phyloP scores from a whole-genome alignment of 768 basidiomycete species.

The Mycena galopus region DNA sequence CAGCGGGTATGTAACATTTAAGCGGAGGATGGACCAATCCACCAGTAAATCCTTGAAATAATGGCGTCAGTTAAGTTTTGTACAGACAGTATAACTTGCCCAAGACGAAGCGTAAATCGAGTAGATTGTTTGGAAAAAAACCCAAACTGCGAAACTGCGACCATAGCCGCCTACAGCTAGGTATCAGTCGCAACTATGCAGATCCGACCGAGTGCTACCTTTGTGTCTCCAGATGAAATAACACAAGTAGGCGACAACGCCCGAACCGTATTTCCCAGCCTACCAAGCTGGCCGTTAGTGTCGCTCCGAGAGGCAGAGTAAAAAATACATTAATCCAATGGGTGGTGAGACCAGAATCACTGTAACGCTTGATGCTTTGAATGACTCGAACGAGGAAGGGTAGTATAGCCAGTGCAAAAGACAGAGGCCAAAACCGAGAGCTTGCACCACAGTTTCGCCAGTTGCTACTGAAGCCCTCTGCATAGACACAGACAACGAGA shows the following conservation, averaged over 20 bases:
- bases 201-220: conserved; percentile 53
- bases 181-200: background rate
- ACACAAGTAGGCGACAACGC: conserved; percentile 72
- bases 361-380: conserved; percentile 90
- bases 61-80: background rate
- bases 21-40: conserved; percentile 90
- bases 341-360: conserved; percentile 68
- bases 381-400: conserved; percentile 84
- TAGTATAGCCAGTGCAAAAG: conserved; percentile 69
- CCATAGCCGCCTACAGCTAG: conserved; percentile 53
- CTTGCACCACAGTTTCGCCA: conserved; percentile 57
- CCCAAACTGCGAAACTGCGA: conserved; percentile 72
- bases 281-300: conserved; percentile 58
- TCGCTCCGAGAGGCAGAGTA: too few relatives aligned
- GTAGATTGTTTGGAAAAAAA: conserved; percentile 64
- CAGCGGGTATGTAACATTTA: conserved; percentile 66
- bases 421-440: conserved; percentile 69
- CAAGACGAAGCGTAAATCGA: conserved; percentile 78
- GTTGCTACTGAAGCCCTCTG: conserved; percentile 61
- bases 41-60: conserved; percentile 78
- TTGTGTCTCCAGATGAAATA: conserved; percentile 86
- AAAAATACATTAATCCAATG: conserved; percentile 42
- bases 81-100: conserved; percentile 73
- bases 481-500: conserved; percentile 82
- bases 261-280: conserved; percentile 68